phyloP scores from a whole-genome alignment of 306 rosid species.

The Clitoria ternatea region DNA sequence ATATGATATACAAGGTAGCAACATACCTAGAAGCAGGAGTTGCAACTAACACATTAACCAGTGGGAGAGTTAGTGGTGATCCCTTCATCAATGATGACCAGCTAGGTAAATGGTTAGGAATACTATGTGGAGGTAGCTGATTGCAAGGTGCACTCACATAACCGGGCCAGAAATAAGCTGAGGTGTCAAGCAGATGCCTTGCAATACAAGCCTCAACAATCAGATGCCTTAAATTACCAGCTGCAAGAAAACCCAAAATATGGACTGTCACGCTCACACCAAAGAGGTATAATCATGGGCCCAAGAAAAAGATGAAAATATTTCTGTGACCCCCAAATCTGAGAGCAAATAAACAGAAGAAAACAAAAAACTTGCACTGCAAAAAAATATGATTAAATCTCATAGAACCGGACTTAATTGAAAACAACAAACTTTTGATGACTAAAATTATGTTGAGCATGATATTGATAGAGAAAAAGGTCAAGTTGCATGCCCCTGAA shows the following conservation, averaged over 20 bases:
- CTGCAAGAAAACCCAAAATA: constrained; percentile 46
- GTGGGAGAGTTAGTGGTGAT: constrained; percentile 53
- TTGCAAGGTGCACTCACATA: constrained; percentile 62
- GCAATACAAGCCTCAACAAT: constrained; percentile 94
- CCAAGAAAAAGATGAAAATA: constrained; percentile 3
- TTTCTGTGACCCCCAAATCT: constrained; percentile 1
- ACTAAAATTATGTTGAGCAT: constrained; percentile 12
- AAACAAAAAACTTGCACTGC: constrained; percentile 9
- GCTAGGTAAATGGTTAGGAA: constrained; percentile 59
- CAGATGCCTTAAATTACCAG: constrained; percentile 86
- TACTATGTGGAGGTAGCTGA: constrained; percentile 62
- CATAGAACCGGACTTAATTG: constrained; percentile 8
- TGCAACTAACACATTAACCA: constrained; percentile 74
- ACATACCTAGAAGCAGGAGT: constrained; percentile 98
- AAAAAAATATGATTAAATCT: constrained; percentile 10
- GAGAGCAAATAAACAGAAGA: constrained; percentile 10
- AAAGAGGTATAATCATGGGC: not conserved
- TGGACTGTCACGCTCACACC: constrained; percentile 4
- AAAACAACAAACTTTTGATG: constrained; percentile 9
- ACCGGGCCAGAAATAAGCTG: constrained; percentile 95
- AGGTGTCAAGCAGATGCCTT: constrained; percentile 75
- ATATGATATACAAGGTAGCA: constrained; percentile 29
- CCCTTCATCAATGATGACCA: constrained; percentile 96
- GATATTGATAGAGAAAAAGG: constrained; percentile 2
- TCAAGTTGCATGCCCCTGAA: not conserved